Conservation (phyloP, 2,329 filamentous ascomycete species). For the Cordyceps javanica region DNA sequence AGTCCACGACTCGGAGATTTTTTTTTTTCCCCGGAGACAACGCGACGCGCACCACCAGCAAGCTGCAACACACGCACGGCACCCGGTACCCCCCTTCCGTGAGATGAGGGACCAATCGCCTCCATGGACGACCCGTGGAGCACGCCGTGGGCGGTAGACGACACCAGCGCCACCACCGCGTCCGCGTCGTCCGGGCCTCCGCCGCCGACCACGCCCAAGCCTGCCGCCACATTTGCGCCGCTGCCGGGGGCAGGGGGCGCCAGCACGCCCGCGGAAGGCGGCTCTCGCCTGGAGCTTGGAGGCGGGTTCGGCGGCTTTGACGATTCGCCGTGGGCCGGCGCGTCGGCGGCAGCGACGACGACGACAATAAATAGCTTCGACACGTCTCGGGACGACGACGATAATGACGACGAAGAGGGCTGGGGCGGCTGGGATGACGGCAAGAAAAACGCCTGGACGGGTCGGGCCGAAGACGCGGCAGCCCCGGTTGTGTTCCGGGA, state of each 20-base stretch:
- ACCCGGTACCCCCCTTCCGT: too few species aligned
- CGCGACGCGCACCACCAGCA: too few species aligned
- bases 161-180: too few species aligned
- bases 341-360: neutral
- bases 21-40: too few species aligned
- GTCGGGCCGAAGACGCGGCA: neutral
- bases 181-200: slow-evolving; percentile 18
- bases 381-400: neutral
- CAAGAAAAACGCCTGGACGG: neutral
- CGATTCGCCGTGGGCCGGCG: neutral
- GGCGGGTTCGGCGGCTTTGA: too few species aligned
- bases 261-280: neutral
- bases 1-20: too few species aligned
- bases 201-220: slow-evolving; percentile 14
- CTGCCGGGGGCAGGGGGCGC: neutral
- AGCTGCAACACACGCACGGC: too few species aligned
- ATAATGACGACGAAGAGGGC: slow-evolving; percentile 22
- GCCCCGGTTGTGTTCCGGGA: neutral
- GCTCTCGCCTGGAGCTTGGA: too few species aligned
- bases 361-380: neutral
- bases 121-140: slow-evolving; percentile 59
- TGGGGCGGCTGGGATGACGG: slow-evolving; percentile 34
- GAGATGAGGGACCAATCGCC: slow-evolving; percentile 7
- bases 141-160: slow-evolving; percentile 50
- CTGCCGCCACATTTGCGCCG: neutral